Base-by-base conservation (phyloP, 129 eudicot genomes). In the Cynara cardunculus region DNA sequence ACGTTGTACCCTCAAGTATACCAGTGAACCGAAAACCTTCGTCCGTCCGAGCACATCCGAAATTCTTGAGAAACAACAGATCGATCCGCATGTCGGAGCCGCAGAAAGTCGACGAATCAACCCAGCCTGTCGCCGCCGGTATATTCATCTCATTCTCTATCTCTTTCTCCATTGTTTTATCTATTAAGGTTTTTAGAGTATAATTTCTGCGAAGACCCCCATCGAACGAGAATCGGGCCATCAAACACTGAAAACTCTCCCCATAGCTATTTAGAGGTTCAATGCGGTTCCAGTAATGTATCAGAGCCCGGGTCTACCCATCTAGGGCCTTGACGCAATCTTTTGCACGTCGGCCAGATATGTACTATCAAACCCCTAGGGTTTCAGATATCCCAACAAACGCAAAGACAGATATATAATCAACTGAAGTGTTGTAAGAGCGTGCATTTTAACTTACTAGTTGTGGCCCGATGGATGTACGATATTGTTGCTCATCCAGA, bases 1-100 rank as follows among this genome's bases (percentile, higher is more conserved):
- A 3, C 3, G 16, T 2, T 3, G 30, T 65, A 62, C 11, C 34
- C 39, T 7, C 73, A 7, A 32, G 37, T n/a, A 32, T 1, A 34
- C 75, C 75, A 35, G 75, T 71, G 28, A 34, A 22, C 9, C 9
- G 7, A 21, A 71, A 71, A 71, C 75, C 75, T 53, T 71, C 49
- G 3, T 37, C 53, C 24, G 22, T 10, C 49, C 49, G 28, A n/a
- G 14, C 18, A 70, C 11, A 53, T 27, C 71, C 46, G 5, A 14
- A 14, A 53, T 22, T 59, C 71, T 75, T 19, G 70, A 75, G 19
- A 56, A 74, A 75, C 19, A 22, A 0, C 25, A 6, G 14, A 34
- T 27, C 34, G 71, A 22, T 32, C 28, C 28, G 10, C 31, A 76
- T 76, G 80, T 12, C 80, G 59, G 71, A 31, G 56, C 32, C 59